A percentile compares a stretch with the other conserved stretches of the same genome.
phyloP scores from a whole-genome alignment of 768 basidiomycete genomes.

The Phylloporus scabripes region DNA sequence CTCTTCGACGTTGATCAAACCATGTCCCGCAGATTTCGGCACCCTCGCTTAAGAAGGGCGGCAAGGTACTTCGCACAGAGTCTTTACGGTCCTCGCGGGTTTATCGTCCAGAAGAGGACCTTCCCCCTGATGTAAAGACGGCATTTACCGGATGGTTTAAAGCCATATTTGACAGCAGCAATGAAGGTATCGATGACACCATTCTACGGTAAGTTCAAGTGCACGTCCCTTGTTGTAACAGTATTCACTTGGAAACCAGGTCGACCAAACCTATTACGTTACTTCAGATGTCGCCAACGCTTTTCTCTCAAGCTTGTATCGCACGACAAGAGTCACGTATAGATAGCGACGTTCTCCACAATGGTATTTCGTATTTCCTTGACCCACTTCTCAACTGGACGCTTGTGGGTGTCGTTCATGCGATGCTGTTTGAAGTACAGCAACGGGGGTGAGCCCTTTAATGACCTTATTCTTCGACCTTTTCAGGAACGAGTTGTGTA shows the following conservation, averaged over 20 bases:
- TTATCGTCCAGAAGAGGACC: constrained; percentile 37
- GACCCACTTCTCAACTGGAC: constrained; percentile 76
- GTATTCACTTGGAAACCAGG: constrained; percentile 33
- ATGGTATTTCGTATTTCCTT: constrained; percentile 74
- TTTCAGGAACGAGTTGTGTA: constrained; percentile 18
- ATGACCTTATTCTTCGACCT: background rate
- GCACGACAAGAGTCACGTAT: constrained; percentile 47
- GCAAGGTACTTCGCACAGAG: constrained; percentile 42
- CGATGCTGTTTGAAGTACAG: constrained; percentile 56
- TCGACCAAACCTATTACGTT: constrained; percentile 66
- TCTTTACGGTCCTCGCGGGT: constrained; percentile 47
- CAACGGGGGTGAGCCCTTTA: constrained; percentile 42
- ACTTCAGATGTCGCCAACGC: constrained; percentile 58
- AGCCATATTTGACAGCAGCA: constrained; percentile 68
- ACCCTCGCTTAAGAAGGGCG: constrained; percentile 42
- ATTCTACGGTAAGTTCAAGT: constrained; percentile 49
- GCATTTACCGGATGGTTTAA: constrained; percentile 64
- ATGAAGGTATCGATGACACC: constrained; percentile 80
- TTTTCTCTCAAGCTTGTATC: constrained; percentile 60
- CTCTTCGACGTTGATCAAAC: background rate
- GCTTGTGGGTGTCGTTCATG: constrained; percentile 64
- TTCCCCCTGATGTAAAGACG: constrained; percentile 38
- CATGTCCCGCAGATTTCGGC: constrained; percentile 42
- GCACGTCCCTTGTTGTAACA: background rate
- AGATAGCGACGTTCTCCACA: constrained; percentile 62